Evolutionary conservation across 2,329 filamentous ascomycete genomes (phyloP).

Genomic region (Claviceps spartinae): DNA sequence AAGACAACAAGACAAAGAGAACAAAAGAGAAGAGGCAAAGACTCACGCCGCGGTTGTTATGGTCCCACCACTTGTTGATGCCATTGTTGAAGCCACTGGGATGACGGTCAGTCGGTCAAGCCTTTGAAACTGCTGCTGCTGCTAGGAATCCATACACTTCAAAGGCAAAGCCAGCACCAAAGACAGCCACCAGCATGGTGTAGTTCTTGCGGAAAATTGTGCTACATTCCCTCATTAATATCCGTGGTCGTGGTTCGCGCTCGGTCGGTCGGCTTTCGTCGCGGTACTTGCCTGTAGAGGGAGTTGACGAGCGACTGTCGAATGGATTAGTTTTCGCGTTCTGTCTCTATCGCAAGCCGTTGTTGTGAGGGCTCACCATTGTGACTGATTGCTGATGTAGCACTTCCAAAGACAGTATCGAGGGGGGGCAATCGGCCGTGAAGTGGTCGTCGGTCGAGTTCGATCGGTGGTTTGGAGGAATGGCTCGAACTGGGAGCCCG

Average conservation of each 20-base stretch:
- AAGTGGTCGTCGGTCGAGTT: slow-evolving; percentile 15
- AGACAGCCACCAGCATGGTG: slow-evolving; percentile 76
- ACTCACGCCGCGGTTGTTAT: slow-evolving; percentile 81
- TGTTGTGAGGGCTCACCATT: slow-evolving; percentile 20
- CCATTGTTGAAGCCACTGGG: slow-evolving; percentile 66
- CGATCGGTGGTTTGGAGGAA: slow-evolving; percentile 13
- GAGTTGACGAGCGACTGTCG: slow-evolving; percentile 20
- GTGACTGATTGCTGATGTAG: slow-evolving; percentile 19
- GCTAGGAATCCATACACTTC: slow-evolving; percentile 61
- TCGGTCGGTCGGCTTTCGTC: slow-evolving; percentile 8
- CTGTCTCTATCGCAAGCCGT: background rate
- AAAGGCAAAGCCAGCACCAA: slow-evolving; percentile 75
- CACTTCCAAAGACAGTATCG: slow-evolving; percentile 13
- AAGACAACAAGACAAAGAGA: background rate
- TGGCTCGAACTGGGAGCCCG: slow-evolving; percentile 6
- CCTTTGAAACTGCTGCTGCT: slow-evolving; percentile 9
- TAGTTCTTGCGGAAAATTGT: slow-evolving; percentile 75
- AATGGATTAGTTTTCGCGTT: slow-evolving; percentile 20
- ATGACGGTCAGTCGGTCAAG: slow-evolving; percentile 17
- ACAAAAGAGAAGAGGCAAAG: background rate
- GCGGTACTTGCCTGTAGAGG: slow-evolving; percentile 26
- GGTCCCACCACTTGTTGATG: slow-evolving; percentile 83
- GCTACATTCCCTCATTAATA: slow-evolving; percentile 36
- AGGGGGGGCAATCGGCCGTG: slow-evolving; percentile 13
- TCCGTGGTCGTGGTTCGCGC: slow-evolving; percentile 5